Base-by-base conservation (phyloP, 73 alveolate genomes). In the Stentor roeselii region DNA sequence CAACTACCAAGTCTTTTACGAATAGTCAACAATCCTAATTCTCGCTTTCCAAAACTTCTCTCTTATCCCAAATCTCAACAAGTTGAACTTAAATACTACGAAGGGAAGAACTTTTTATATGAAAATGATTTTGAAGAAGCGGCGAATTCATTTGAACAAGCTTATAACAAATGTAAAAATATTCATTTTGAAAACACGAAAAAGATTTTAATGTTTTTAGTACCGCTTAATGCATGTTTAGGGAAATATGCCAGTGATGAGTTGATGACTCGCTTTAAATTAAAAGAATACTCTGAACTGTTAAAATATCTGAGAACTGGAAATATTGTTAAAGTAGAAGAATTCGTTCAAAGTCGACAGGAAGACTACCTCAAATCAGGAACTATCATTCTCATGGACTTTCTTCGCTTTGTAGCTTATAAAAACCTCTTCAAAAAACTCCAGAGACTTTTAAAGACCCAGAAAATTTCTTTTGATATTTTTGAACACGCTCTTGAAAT, bases 151-250 rank as follows among this genome's bases (percentile, higher is more conserved):
- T 75, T 90, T 59, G 59, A 82, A 38, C 78, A 11, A 32, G 89
- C 91, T 31, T 87, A 83, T 36, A 58, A 85, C 60, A 42, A 60
- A 32, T 87, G 90, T 67, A 78, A 59, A 2, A 40, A 32, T 3
- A 88, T 58, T 36, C 75, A 42, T 35, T 74, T 34, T 2, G 85
- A 78, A 50, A 87, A 78, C 76, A 86, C 82, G 83, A 83, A 78
- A 83, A 83, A 60, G 75, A 86, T 90, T n/a, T 41, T 90, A 39
- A 82, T 39, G 40, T 87, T 35, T 83, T 61, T 90, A 14, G 67
- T 87, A 58, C 96, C 96, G 1, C 74, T 90, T 0, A 90, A 88
- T 39, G 86, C 84, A 84, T 36, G 78, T 27, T 82, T 83, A 21
- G 88, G 91, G 27, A 86, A 84, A 41, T 90, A 75, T 82, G 91